A percentile compares a stretch with the other conserved stretches of the same genome.
Evolutionary conservation across 78 protist species (phyloP).

Genomic region (Speleostelium caveatum): DNA sequence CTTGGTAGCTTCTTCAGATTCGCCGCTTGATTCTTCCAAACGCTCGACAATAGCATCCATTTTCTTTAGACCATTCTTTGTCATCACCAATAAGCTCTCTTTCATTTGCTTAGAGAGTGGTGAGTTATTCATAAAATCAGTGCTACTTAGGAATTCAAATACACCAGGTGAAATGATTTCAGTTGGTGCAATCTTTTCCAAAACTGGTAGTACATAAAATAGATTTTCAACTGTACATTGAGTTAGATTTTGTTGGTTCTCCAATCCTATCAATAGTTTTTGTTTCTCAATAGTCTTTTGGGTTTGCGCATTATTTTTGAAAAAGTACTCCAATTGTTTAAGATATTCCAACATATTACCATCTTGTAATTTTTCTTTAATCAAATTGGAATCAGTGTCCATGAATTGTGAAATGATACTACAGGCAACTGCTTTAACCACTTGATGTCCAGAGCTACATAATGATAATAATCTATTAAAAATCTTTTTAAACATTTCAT

Average conservation of each 20-base stretch:
- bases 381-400: neutral
- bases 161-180: constrained; percentile 52
- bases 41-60: neutral
- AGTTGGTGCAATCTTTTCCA: constrained; percentile 23
- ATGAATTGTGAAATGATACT: neutral
- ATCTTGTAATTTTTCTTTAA: neutral
- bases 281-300: constrained; percentile 25
- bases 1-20: neutral
- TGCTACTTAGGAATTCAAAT: constrained; percentile 8
- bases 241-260: neutral
- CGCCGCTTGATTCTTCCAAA: neutral
- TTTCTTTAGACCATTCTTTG: neutral
- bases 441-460: constrained; percentile 18
- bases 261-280: neutral
- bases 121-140: too few species aligned
- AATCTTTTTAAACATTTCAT: neutral
- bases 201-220: constrained; percentile 37
- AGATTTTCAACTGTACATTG: constrained; percentile 2
- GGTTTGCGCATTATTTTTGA: constrained; percentile 41
- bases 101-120: too few species aligned
- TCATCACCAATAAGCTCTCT: neutral
- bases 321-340: constrained; percentile 25
- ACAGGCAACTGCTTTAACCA: constrained; percentile 37
- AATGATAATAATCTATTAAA: constrained; percentile 40
- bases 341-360: neutral